A percentile compares a stretch with the other conserved stretches of the same genome.
Conservation (phyloP, 2,329 filamentous ascomycete species). For the Diaporthe sp. region DNA sequence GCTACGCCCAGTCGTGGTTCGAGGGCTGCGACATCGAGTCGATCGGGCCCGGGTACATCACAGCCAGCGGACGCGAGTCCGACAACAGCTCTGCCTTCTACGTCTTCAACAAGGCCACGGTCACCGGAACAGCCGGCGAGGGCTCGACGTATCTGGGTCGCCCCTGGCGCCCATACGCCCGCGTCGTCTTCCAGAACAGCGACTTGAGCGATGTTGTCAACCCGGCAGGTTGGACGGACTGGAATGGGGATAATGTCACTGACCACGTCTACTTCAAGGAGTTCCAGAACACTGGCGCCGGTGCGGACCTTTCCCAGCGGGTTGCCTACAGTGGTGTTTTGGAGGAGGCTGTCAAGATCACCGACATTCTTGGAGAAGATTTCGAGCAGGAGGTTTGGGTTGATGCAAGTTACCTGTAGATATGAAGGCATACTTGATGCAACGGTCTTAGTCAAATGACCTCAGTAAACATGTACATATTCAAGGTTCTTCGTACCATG, state of each 20-base stretch:
- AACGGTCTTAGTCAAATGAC: rapidly evolving
- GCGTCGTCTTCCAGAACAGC: constrained; percentile 65
- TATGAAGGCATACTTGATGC: neutral
- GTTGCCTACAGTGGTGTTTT: constrained; percentile 8
- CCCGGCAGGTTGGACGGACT: constrained; percentile 63
- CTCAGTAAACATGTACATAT: neutral
- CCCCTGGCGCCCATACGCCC: constrained; percentile 65
- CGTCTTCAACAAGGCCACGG: constrained; percentile 60
- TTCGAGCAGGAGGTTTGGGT: constrained; percentile 16
- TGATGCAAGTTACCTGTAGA: constrained; percentile 27
- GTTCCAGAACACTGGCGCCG: constrained; percentile 65
- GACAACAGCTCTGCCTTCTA: constrained; percentile 60
- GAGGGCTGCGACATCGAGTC: constrained; percentile 62
- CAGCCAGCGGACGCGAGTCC: constrained; percentile 58
- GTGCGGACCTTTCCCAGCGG: constrained; percentile 49
- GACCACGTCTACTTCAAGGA: constrained; percentile 65
- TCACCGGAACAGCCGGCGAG: constrained; percentile 48
- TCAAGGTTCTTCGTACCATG: neutral
- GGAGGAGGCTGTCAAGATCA: constrained; percentile 13
- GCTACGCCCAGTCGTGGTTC: constrained; percentile 31
- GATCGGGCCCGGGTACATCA: constrained; percentile 61
- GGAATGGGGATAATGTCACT: constrained; percentile 57
- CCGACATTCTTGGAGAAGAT: constrained; percentile 1
- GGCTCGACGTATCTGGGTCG: constrained; percentile 65
- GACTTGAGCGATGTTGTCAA: constrained; percentile 64